Percentiles rank a stretch among this genome's conserved stretches.
Conservation (phyloP, 2,329 filamentous ascomycete species). For the Stromatinia cepivora region DNA sequence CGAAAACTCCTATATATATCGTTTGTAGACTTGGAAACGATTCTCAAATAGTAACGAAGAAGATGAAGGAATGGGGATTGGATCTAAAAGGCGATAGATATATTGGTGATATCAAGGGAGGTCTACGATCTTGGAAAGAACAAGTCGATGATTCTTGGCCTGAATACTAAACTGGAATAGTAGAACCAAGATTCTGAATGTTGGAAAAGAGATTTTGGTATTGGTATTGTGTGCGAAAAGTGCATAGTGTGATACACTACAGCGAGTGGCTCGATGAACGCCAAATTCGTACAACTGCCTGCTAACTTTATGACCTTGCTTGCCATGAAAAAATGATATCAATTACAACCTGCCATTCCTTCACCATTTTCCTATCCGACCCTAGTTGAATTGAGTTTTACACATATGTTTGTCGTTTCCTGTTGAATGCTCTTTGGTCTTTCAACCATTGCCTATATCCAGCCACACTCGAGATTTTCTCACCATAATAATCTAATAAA, state of each 20-base stretch:
- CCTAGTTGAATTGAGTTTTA: constrained; percentile 6
- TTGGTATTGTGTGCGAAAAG: constrained; percentile 18
- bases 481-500: constrained; percentile 81
- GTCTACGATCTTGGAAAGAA: constrained; percentile 70
- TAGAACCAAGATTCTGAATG: background rate
- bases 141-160: constrained; percentile 62
- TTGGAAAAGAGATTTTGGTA: constrained; percentile 19
- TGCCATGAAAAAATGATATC: constrained; percentile 15
- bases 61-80: constrained; percentile 60
- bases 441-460: constrained; percentile 96
- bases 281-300: constrained; percentile 16
- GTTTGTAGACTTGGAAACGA: constrained; percentile 78
- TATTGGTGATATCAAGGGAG: constrained; percentile 71
- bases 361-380: constrained; percentile 22
- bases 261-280: constrained; percentile 22
- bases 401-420: constrained; percentile 57
- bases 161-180: constrained; percentile 48
- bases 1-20: constrained; percentile 62
- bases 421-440: constrained; percentile 95
- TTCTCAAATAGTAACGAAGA: constrained; percentile 68
- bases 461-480: constrained; percentile 92
- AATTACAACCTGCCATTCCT: constrained; percentile 19
- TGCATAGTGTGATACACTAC: constrained; percentile 3
- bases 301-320: constrained; percentile 12
- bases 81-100: constrained; percentile 51